phyloP scores from a whole-genome alignment of 768 basidiomycete genomes.

The Hebeloma cylindrosporum region DNA sequence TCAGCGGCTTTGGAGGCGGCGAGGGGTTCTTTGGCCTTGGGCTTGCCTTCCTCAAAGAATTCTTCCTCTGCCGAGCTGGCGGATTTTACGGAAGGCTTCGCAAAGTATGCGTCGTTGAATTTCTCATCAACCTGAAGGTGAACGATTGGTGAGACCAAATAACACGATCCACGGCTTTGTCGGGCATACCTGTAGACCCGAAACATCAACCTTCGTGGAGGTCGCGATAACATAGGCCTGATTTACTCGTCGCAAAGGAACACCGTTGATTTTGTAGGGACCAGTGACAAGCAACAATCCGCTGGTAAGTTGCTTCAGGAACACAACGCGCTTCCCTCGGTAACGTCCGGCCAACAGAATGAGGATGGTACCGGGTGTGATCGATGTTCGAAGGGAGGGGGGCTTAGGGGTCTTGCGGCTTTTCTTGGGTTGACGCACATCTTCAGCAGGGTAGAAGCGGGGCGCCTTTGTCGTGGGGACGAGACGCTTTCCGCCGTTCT shows the following conservation, averaged over 20 bases:
- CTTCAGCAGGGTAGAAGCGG: slow-evolving; percentile 94
- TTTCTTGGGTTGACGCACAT: slow-evolving; percentile 88
- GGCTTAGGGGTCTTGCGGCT: slow-evolving; percentile 85
- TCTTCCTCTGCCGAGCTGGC: slow-evolving; percentile 88
- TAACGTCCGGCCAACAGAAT: slow-evolving; percentile 98
- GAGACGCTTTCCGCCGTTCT: slow-evolving; percentile 87
- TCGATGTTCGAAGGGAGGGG: slow-evolving; percentile 77
- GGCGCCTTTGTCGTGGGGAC: slow-evolving; percentile 85
- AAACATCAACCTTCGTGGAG: slow-evolving; percentile 88
- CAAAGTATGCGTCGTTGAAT: slow-evolving; percentile 93
- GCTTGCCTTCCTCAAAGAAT: slow-evolving; percentile 94
- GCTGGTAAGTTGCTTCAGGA: slow-evolving; percentile 91
- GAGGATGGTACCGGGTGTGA: slow-evolving; percentile 92
- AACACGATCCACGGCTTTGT: not conserved
- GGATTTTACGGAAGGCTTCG: slow-evolving; percentile 71
- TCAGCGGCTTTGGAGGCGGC: slow-evolving; percentile 85
- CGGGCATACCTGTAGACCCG: slow-evolving; percentile 61
- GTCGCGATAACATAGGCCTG: slow-evolving; percentile 99
- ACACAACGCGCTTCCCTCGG: slow-evolving; percentile 97
- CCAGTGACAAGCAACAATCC: slow-evolving; percentile 95
- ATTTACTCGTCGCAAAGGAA: slow-evolving; percentile 95
- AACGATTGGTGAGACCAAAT: slow-evolving; percentile 3
- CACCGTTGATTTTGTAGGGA: slow-evolving; percentile 97
- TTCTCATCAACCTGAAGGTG: slow-evolving; percentile 73
- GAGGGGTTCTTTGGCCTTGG: slow-evolving; percentile 84